Evolutionary conservation across 2,329 filamentous ascomycete genomes (phyloP), one percentile per base, ranked within the genome.

Genomic region (Aspergillaceae sp.): DNA sequence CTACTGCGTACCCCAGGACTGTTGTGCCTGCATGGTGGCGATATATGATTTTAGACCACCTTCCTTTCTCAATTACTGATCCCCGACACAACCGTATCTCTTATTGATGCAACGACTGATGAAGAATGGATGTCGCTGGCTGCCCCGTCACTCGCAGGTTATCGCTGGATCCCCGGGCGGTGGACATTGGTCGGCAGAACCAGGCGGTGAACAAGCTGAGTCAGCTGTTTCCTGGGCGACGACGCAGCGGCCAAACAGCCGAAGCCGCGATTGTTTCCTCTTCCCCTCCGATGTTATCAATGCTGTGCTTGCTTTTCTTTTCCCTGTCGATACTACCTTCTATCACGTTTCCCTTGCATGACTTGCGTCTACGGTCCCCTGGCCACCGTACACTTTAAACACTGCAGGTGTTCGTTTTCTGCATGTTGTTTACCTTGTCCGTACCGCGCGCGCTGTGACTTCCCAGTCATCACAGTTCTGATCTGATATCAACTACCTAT

Each of bases 1-100:
- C 19, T 19, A 19, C 19, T 35, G 40, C 60, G 44, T 42, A 82
- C 80, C 79, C 80, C 80, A 83, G 46, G 77, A 75, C 64, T 76
- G 77, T 65, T 75, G 74, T 51, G 78, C 75, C 58, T 78, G 74
- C 77, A 80, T 80, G 49, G 50, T 65, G 53, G 40, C 46, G 7
- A 37, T 33, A 33, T 32, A 26, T 27, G 3, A 29, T 4, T 29
- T 35, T 38, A 45, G 38, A 7, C 9, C 9, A 7, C 28, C 10
- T 11, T 29, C 3, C 38, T 28, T 4, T 40, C 26, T 36, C 5
- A 3, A 36, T 36, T 36, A 36, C 19, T 19, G 19, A 19, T 19
- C 19, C 19, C 19, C 19, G 19, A 19, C 19, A 19, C 19, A 19
- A 19, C 19, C 19, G 34, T 36, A 36, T 36, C 34, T 19, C 10